Evolutionary conservation across 257 asterid species (phyloP), one percentile per base, ranked within the genome.

Genomic region (Plantago elongata): DNA sequence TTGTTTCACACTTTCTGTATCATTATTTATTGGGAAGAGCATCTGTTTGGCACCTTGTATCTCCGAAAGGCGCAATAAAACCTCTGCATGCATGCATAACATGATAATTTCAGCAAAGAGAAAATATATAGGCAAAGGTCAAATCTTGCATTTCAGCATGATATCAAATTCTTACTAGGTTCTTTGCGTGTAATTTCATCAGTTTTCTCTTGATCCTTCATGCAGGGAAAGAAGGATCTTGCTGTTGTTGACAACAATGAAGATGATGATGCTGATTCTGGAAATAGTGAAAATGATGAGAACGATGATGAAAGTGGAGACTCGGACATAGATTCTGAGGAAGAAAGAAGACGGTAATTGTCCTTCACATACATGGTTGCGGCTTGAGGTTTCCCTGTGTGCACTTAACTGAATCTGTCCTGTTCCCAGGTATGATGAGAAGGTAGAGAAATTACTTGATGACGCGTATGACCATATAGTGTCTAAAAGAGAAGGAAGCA

Each of bases 321-420:
- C 65, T 61, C 81, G 46, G 95, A 90, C 75, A 51, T 79, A 55
- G 99, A 89, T 72, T 80, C 99, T 30, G 99, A 90, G 65, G 99
- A 93, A 69, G 97, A 93, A 75, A 75, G 80, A 18, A 77, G 60
- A 48, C 73, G 97, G 97, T 89, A 82, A 43, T 48, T 51, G 27
- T 69, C 22, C 61, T 63, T 47, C 16, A 27, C 44, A 45, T 30
- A 62, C 66, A 66, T 38, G 49, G 22, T 57, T 54, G 56, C 3
- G 13, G 5, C 11, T 51, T 51, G 13, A 15, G 34, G 4, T 50
- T 9, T 51, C 56, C 8, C 22, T 54, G n/a, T 54, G 58, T 57
- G 57, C 30, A 56, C 11, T 47, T 60, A 34, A 50, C 65, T 66
- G 27, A 73, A 52, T 29, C 52, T 45, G 12, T 66, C 57, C 17